Base-by-base conservation (phyloP, 2,329 filamentous ascomycete genomes). In the Aspergillus udagawae region DNA sequence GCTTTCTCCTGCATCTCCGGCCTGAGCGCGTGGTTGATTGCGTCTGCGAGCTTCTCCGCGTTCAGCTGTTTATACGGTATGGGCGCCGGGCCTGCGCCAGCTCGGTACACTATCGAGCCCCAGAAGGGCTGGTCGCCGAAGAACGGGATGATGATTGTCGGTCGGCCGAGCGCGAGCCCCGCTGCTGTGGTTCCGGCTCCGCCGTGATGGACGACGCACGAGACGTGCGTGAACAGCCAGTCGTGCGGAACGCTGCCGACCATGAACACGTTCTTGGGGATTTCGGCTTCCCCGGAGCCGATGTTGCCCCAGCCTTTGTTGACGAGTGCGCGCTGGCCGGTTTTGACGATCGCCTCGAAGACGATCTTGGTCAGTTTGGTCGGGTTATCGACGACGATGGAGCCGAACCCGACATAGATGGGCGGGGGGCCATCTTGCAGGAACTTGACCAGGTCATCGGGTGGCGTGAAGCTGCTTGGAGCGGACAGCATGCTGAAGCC, bases 221-320 rank as follows among this genome's bases (percentile, higher is more conserved):
- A 88, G 1, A 95, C 91, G 41, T 83, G 86, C 61, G 90, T 81
- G 73, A 96, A 96, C 0, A 96, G 76, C 91, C 91, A 96, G 74
- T 96, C 92, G 61, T 96, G 92, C 1, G 91, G 91, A 48, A 87
- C 86, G 66, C 93, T 94, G 10, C 89, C 91, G 41, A 96, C 80
- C 85, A 95, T 91, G 69, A 90, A 91, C 1, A 95, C 85, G 3
- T 86, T 85, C 2, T 91, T 85, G 0, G 90, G 90, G n/a, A 91
- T 74, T 1, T 82, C 83, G 3, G 89, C 70, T 32, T 85, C 79
- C 65, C 91, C 88, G 0, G 84, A 88, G 29, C 91, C 91, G 7
- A 96, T 79, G 0, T 91, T 91, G 51, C 91, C 91, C 92, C 91
- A 96, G 17, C 91, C 92, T 67, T 93, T 92, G 0, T 90, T 93